These are phyloP conservation scores for Skeletonema tropicum DNA, from an alignment of 108 stramenopile genomes.

Conservation along the genomic window DNA sequence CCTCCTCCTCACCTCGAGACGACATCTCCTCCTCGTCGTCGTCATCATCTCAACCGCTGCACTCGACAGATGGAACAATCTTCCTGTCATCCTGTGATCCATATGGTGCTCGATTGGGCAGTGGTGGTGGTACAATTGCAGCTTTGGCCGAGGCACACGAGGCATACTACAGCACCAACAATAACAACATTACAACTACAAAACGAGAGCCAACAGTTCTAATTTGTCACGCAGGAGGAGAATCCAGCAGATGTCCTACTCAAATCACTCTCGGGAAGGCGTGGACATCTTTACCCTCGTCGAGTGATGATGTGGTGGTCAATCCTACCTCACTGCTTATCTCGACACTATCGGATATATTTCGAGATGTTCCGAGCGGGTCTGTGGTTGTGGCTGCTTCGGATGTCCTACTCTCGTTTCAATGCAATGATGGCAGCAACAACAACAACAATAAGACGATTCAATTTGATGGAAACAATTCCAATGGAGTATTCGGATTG, in stretches of 20 bases:
- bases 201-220: constrained; percentile 32
- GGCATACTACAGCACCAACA: neutral
- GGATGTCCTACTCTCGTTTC: constrained; percentile 63
- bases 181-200: neutral
- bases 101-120: constrained; percentile 65
- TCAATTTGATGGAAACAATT: constrained; percentile 4
- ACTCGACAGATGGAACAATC: constrained; percentile 18
- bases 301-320: constrained; percentile 3
- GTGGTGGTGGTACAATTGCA: constrained; percentile 80
- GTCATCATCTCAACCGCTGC: too few species aligned
- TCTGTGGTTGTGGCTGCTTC: constrained; percentile 70
- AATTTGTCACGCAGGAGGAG: constrained; percentile 82
- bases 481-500: constrained; percentile 60
- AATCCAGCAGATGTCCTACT: constrained; percentile 79
- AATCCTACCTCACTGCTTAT: constrained; percentile 70
- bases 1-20: constrained; percentile 4
- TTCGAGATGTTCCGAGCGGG: constrained; percentile 56
- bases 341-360: constrained; percentile 41
- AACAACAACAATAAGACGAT: neutral
- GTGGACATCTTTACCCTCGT: constrained; percentile 69
- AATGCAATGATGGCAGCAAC: neutral
- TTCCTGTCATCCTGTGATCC: constrained; percentile 75
- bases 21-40: constrained; percentile 2
- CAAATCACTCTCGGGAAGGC: constrained; percentile 85
- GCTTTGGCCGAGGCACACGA: constrained; percentile 57